These are phyloP conservation scores for Phytophthora boehmeriae DNA, from an alignment of 352 stramenopile species.

Conservation along the genomic window DNA sequence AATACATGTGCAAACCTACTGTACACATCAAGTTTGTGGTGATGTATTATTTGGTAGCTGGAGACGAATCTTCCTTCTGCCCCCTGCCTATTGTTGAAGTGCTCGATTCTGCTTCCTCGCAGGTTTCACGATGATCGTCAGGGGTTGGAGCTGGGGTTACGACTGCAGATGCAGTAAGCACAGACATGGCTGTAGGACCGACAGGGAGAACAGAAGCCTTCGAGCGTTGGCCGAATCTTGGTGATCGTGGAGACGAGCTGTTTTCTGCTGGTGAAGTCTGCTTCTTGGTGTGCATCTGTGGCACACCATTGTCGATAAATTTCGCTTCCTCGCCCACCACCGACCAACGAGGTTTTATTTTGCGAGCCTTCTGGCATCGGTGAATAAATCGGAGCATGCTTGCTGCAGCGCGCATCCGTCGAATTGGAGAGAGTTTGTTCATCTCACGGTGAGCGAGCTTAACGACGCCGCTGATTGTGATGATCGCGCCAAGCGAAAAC, in stretches of 20 bases:
- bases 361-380: constrained; percentile 55
- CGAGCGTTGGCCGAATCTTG: constrained; percentile 28
- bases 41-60: constrained; percentile 21
- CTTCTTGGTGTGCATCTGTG: constrained; percentile 24
- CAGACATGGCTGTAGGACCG: constrained; percentile 10
- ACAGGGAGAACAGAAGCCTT: constrained; percentile 75
- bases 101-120: constrained; percentile 6
- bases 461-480: constrained; percentile 77
- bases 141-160: constrained; percentile 3
- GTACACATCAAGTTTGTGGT: constrained; percentile 14
- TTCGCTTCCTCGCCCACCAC: constrained; percentile 9
- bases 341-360: constrained; percentile 56
- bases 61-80: constrained; percentile 18
- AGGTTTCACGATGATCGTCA: neutral
- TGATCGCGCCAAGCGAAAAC: constrained; percentile 72
- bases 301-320: constrained; percentile 30
- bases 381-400: constrained; percentile 77
- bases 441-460: constrained; percentile 73
- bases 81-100: constrained; percentile 7
- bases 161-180: neutral
- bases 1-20: constrained; percentile 30
- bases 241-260: constrained; percentile 1
- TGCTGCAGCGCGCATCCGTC: constrained; percentile 51
- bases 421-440: constrained; percentile 52
- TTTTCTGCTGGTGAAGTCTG: constrained; percentile 5